A percentile compares a stretch with the other conserved stretches of the same genome.
These are phyloP conservation scores for Hysterium pulicare DNA, from an alignment of 2,329 filamentous ascomycete species.

Conservation along the genomic window DNA sequence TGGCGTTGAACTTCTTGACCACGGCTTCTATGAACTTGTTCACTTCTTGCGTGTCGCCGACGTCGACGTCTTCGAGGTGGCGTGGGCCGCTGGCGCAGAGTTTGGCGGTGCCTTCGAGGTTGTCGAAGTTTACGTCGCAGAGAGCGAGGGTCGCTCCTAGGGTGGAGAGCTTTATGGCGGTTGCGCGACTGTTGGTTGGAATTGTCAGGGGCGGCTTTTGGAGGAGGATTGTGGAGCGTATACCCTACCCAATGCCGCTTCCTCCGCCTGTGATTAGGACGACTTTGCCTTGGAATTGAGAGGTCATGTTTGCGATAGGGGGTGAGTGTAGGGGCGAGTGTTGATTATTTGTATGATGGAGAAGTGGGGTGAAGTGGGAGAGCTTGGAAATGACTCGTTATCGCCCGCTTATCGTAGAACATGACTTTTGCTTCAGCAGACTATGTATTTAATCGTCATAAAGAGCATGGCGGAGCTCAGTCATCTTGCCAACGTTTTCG, in stretches of 20 bases:
- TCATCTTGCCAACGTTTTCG: no score
- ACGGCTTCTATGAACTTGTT: slow-evolving; percentile 39
- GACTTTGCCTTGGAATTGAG: slow-evolving; percentile 28
- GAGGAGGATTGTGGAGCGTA: neutral
- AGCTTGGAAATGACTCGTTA: no score
- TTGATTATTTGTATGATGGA: no score
- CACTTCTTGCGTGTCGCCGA: slow-evolving; percentile 44
- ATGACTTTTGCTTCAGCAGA: no score
- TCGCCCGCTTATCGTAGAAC: no score
- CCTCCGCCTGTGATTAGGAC: slow-evolving; percentile 30
- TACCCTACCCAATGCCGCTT: slow-evolving; percentile 46
- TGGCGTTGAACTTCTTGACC: slow-evolving; percentile 29
- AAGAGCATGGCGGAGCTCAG: no score
- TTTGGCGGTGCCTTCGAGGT: slow-evolving; percentile 40
- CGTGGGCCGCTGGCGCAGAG: slow-evolving; percentile 40
- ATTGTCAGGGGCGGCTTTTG: no score
- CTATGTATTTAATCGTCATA: no score
- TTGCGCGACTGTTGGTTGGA: slow-evolving; percentile 34
- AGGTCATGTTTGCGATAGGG: slow-evolving; percentile 26
- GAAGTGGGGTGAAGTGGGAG: no score
- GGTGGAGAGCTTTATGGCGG: slow-evolving; percentile 46
- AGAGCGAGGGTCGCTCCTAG: slow-evolving; percentile 40
- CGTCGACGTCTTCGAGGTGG: slow-evolving; percentile 42
- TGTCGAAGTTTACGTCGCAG: slow-evolving; percentile 37
- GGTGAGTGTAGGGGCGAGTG: no score